These are phyloP conservation scores for Rutstroemia sp. DNA, from an alignment of 2,329 filamentous ascomycete genomes.

Conservation along the genomic window DNA sequence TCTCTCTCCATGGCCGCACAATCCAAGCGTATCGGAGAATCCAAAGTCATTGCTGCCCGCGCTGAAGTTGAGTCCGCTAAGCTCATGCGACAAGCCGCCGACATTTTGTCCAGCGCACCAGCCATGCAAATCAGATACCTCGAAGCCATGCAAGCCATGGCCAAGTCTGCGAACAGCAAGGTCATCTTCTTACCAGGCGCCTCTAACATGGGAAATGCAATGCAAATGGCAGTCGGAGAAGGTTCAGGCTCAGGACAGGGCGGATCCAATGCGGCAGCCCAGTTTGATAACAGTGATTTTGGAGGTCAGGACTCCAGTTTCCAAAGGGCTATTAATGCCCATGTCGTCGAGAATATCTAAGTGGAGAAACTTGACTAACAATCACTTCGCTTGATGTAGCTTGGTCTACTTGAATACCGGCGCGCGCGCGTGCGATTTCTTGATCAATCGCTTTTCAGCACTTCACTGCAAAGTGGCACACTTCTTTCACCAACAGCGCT, in stretches of 20 bases:
- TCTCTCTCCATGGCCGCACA: conserved; percentile 97
- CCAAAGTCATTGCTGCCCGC: conserved; percentile 95
- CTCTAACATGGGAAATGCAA: conserved; percentile 49
- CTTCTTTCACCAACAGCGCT: background rate
- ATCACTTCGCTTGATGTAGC: conserved; percentile 21
- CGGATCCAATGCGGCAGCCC: conserved; percentile 33
- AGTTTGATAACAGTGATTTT: conserved; percentile 39
- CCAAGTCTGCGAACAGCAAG: conserved; percentile 83
- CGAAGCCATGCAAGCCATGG: conserved; percentile 98
- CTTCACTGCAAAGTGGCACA: background rate
- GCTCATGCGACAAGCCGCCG: conserved; percentile 85
- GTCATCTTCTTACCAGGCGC: conserved; percentile 72
- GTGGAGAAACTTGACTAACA: conserved; percentile 18
- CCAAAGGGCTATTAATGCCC: conserved; percentile 73
- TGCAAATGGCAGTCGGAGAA: conserved; percentile 45
- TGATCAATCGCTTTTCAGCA: background rate
- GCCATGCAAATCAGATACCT: conserved; percentile 99
- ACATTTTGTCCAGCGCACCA: conserved; percentile 83
- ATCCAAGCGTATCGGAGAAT: conserved; percentile 96
- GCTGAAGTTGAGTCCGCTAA: conserved; percentile 96
- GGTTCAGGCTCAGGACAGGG: conserved; percentile 43
- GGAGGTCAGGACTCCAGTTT: conserved; percentile 54
- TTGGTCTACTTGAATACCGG: conserved; percentile 23
- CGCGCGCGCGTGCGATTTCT: background rate
- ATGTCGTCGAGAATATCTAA: conserved; percentile 80